Base-by-base conservation (phyloP, 2,329 filamentous ascomycete genomes). In the Aspergillus eucalypticola region DNA sequence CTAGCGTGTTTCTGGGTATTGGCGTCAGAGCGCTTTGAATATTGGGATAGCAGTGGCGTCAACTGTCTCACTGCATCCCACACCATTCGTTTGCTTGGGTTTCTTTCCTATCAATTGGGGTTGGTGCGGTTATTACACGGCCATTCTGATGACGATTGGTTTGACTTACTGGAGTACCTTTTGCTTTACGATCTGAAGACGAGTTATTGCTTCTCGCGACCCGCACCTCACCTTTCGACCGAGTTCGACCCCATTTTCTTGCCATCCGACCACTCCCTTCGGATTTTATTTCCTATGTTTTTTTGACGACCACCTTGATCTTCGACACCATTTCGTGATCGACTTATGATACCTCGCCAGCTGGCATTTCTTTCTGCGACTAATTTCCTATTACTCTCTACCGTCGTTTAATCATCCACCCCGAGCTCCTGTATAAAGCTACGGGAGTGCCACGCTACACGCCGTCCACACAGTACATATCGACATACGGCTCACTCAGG, bases 361-460 rank as follows among this genome's bases (percentile, higher is more conserved):
- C 64, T 61, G 64, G 65, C 64, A 64, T 66, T 67, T 66, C 60
- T 65, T 69, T 72, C 70, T 67, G 71, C 60, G 27, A 65, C 53
- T 66, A 64, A 62, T 69, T 72, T 67, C 68, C 50, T 60, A 29
- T 60, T 67, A 64, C 61, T 60, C 56, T 58, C 60, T 74, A 73
- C 62, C 61, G 66, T 67, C 67, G 67, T 73, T 73, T 73, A 72
- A 72, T 73, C 65, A 62, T 60, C 50, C 56, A 56, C 65, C 67
- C 64, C 57, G 60, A 27, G 61, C 68, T 70, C 57, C 54, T 74
- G 72, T 75, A 74, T 67, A 72, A 62, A 60, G 53, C 58, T 49
- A 59, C 58, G 59, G 67, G 66, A 69, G 60, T 61, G 57, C 56
- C 51, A 53, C 42, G 52, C 64, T 62, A 59, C 63, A 58, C 59